Base-by-base conservation (phyloP, 495 filamentous ascomycete genomes). In the Xylaria flabelliformis region DNA sequence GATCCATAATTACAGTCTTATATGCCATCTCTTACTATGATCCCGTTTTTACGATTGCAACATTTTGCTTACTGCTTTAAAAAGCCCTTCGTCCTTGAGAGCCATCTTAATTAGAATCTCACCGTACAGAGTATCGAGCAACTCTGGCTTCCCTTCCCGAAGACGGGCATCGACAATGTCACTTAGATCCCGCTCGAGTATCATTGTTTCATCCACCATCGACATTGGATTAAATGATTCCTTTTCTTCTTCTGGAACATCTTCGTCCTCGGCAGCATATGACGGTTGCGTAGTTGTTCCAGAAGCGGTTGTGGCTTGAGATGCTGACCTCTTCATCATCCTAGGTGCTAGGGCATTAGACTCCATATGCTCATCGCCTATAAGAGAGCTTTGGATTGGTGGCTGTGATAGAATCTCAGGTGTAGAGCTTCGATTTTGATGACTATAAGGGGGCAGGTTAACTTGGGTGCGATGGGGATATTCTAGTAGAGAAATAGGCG, bases 41-140 rank as follows among this genome's bases (percentile, higher is more conserved):
- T 7, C 29, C n/a, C 13, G 10, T 15, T 3, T 64, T 65, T 8
- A 65, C 21, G 53, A 58, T 70, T 68, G 51, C 67, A 76, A 41
- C 17, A 71, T 70, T 51, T 21, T 55, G 19, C 24, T 15, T 12
- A 74, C 62, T 34, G 69, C 59, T 63, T 74, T 62, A 5, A 73
- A 70, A 5, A 77, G 42, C 15, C 64, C 55, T 26, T 67, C 56
- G n/a, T 75, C 70, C 17, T 19, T 55, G 7, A 66, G n/a, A 0
- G 72, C 64, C 67, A 75, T 59, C 9, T 73, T 75, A 13, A 79
- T 59, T 1, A 79, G 64, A 9, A 79, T 41, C 29, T 79, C 77
- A 41, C 71, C 72, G 5, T 70, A 61, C 5, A 75, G 67, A 4
- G 55, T 42, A 44, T 74, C 70, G 46, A 79, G 32, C 19, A 58